These are phyloP conservation scores for Cichorium intybus DNA, from an alignment of 140 eudicot genomes.

Conservation along the genomic window DNA sequence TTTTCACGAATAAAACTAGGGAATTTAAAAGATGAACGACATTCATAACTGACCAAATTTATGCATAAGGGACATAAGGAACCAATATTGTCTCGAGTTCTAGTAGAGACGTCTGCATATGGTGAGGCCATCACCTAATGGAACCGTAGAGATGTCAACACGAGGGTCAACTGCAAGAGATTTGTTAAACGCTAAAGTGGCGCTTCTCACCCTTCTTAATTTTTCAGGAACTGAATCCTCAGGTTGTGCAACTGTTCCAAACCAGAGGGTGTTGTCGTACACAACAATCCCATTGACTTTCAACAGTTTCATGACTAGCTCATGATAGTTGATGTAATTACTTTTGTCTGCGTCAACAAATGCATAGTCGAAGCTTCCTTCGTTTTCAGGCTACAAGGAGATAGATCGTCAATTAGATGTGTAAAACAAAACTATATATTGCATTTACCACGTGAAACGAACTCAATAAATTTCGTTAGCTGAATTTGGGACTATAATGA, in stretches of 20 bases:
- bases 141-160: conserved; percentile 33
- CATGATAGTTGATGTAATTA: conserved; percentile 53
- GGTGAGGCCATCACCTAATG: conserved; percentile 57
- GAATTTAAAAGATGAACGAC: not conserved
- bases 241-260: conserved; percentile 41
- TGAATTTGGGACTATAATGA: no score
- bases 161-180: conserved; percentile 41
- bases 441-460: no score
- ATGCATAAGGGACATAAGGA: not conserved
- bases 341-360: conserved; percentile 69
- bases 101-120: conserved; percentile 43
- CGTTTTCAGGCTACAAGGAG: conserved; percentile 35
- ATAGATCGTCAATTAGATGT: no score
- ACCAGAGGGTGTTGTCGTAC: conserved; percentile 67
- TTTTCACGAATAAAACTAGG: no score
- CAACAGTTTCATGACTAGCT: conserved; percentile 46
- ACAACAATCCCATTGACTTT: conserved; percentile 51
- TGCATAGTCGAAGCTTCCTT: conserved; percentile 59
- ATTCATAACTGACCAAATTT: not conserved
- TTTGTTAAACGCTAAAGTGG: conserved; percentile 25
- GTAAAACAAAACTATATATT: no score
- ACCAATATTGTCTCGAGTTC: not conserved
- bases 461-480: no score
- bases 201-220: not conserved
- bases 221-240: conserved; percentile 33